Evolutionary conservation across 768 basidiomycete genomes (phyloP).

Genomic region (Trichaptum fuscoviolaceum): DNA sequence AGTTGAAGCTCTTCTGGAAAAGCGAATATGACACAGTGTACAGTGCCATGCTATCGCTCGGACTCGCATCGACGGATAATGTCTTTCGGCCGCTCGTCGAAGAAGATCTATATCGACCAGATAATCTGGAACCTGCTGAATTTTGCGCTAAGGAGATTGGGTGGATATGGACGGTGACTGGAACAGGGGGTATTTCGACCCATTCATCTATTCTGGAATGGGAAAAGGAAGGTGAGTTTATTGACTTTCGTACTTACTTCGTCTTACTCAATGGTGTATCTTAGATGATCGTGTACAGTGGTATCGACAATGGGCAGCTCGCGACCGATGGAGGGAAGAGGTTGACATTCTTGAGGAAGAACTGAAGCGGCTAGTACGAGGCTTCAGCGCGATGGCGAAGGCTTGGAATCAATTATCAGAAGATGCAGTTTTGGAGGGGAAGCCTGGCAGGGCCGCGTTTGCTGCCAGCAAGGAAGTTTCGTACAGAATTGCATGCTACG

Average conservation of each 20-base stretch:
- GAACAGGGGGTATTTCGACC: no score
- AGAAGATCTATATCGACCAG: background rate
- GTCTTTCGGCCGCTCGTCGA: background rate
- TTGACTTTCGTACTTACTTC: background rate
- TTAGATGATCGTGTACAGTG: background rate
- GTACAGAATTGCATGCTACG: background rate
- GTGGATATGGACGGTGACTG: background rate
- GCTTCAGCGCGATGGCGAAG: background rate
- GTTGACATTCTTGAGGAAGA: background rate
- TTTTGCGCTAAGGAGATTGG: background rate
- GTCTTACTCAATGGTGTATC: background rate
- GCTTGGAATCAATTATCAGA: background rate
- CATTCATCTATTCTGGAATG: background rate
- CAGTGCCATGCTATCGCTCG: background rate
- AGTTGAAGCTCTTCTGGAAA: background rate
- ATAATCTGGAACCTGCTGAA: background rate
- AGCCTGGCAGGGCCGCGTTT: background rate
- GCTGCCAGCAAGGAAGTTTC: background rate
- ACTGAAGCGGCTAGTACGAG: background rate
- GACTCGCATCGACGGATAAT: background rate
- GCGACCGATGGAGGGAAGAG: background rate
- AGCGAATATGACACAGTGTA: background rate
- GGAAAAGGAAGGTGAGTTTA: background rate
- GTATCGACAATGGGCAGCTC: background rate
- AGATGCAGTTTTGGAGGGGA: background rate